Evolutionary conservation across 2,329 filamentous ascomycete genomes (phyloP), one percentile per base, ranked within the genome.

Genomic region (Metarhizium brunneum): DNA sequence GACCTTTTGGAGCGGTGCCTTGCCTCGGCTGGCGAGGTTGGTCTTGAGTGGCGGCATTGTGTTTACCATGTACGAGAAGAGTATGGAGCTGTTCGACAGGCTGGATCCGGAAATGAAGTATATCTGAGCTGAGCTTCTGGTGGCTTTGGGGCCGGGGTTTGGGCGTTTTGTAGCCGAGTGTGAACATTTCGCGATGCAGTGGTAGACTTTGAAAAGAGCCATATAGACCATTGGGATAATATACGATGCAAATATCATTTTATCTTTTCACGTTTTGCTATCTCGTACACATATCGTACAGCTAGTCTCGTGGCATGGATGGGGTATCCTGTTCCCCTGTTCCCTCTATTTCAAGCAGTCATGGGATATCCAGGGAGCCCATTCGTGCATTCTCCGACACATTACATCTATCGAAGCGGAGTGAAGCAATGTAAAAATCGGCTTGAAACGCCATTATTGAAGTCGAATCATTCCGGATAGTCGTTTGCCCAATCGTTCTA

Each of bases 31-130:
- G 65, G 92, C 85, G 29, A 79, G 94, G 56, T 70, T 99, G 63
- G 88, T 96, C 47, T 72, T 97, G 71, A 96, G 91, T 66, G 94
- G 94, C 55, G 94, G 94, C 18, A 96, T 99, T 66, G 94, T 99
- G 45, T 99, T 99, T 68, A 95, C 94, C 25, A 95, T 97, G 86
- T 94, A 96, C 69, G 92, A 97, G 76, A 96, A 96, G 81, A 88
- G 87, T 57, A 97, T 97, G 77, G 92, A 96, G 54, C 65, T 91
- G 56, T 84, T 99, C 76, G 83, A 90, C 64, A 78, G 69, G 66
- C 57, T 92, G 53, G 94, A 99, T 69, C 94, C 94, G 0, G 82
- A 95, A 65, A 84, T 85, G 67, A 87, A 80, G 69, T 96, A 95
- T 68, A 82, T 97, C 60, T 95, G 76, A 66, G 56, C 7, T 43